These are phyloP conservation scores for Platanus orientalis DNA, from an alignment of 164 flowering plant species.

Conservation along the genomic window DNA sequence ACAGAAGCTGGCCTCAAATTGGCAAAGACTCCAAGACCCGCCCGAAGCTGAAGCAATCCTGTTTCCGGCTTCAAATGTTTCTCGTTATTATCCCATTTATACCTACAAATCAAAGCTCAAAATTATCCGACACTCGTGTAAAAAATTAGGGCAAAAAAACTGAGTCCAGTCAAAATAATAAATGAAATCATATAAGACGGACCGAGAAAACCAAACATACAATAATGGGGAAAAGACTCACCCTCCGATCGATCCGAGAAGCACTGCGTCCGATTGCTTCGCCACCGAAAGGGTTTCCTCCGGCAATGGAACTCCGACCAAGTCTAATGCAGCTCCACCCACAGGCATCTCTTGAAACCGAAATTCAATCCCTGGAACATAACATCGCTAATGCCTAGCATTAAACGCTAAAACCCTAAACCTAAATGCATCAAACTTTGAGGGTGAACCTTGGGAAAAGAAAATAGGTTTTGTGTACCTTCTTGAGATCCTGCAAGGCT, in stretches of 20 bases:
- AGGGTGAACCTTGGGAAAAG: neutral
- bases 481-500: constrained; percentile 52
- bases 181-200: neutral
- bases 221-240: constrained; percentile 16
- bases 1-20: constrained; percentile 95
- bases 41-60: constrained; percentile 87
- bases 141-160: too few relatives aligned
- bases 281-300: constrained; percentile 82
- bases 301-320: constrained; percentile 89
- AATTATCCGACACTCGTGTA: too few relatives aligned
- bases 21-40: constrained; percentile 90
- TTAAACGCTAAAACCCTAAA: constrained; percentile 3
- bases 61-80: constrained; percentile 96
- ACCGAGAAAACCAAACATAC: neutral
- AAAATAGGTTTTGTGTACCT: constrained; percentile 30
- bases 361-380: constrained; percentile 59
- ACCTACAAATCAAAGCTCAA: constrained; percentile 35
- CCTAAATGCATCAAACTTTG: neutral
- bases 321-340: constrained; percentile 90
- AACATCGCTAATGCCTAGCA: neutral
- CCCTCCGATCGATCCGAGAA: constrained; percentile 99
- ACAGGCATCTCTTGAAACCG: constrained; percentile 74
- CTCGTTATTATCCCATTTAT: constrained; percentile 91
- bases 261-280: constrained; percentile 79
- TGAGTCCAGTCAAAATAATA: neutral